Conservation (phyloP, 306 rosid species). For the Pyrus betulifolia region DNA sequence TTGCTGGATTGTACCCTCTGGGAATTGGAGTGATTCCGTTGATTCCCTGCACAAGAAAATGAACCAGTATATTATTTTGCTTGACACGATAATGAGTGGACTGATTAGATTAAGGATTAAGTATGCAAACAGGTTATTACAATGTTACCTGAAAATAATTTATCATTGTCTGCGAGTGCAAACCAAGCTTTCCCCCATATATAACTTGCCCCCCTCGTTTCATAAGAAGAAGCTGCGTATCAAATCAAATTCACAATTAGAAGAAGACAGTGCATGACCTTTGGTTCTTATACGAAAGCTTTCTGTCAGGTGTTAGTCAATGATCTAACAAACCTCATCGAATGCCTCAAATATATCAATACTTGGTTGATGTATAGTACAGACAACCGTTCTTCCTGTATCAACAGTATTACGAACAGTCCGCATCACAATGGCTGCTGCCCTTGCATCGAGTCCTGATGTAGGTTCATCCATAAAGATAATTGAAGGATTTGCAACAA, state of each 20-base stretch:
- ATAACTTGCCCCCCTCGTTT: slow-evolving; percentile 83
- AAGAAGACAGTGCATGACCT: neutral
- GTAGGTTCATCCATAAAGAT: slow-evolving; percentile 96
- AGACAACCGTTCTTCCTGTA: slow-evolving; percentile 89
- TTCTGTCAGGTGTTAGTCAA: neutral
- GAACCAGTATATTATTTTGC: neutral
- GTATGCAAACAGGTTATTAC: neutral
- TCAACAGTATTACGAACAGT: slow-evolving; percentile 88
- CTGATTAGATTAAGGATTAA: neutral
- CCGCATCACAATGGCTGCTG: slow-evolving; percentile 90
- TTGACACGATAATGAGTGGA: neutral
- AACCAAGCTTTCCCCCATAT: slow-evolving; percentile 83
- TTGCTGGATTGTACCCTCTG: slow-evolving; percentile 74
- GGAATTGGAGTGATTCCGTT: slow-evolving; percentile 51
- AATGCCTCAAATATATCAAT: slow-evolving; percentile 90
- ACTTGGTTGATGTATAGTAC: slow-evolving; percentile 92
- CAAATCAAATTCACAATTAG: slow-evolving; percentile 9
- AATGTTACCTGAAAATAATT: slow-evolving; percentile 70
- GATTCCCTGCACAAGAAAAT: slow-evolving; percentile 37
- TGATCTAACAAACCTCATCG: slow-evolving; percentile 51
- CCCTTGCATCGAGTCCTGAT: slow-evolving; percentile 91
- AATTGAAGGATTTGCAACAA: slow-evolving; percentile 90
- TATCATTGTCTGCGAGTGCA: slow-evolving; percentile 59
- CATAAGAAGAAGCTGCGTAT: slow-evolving; percentile 76
- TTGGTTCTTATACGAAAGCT: slow-evolving; percentile 11